Evolutionary conservation across 176 grass and related monocot genomes (phyloP), one percentile per base, ranked within the genome.

Genomic region (Themeda triandra): DNA sequence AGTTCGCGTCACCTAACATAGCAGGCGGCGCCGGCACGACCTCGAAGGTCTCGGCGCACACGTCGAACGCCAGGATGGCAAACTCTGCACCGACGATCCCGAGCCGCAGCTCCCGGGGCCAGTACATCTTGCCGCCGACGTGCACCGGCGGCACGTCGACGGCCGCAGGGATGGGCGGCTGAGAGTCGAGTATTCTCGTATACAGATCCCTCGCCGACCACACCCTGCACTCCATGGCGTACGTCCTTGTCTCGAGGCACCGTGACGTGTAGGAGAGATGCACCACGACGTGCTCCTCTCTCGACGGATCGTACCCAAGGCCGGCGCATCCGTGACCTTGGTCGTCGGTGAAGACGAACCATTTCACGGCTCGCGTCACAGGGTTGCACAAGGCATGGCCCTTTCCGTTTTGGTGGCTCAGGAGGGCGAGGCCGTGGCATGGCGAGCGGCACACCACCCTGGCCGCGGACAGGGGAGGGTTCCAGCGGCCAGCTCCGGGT

Each of bases 281-380:
- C 5, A 83, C 13, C 18, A 82, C 11, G 53, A 82, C 37, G 17
- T 82, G 53, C 25, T 73, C 36, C 37, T 73, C 53, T 53, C 25
- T 82, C 3, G 72, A 82, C 11, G 13, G 10, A 54, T 83, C 69
- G 69, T 83, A 64, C 69, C 54, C 69, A 5, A 73, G 41, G 19
- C 54, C 81, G 7, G 63, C 63, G 27, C 28, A 65, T 7, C 27
- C 48, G 17, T 30, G 1, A 6, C 25, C 60, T 29, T 29, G 12
- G 25, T 29, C 13, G 5, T 51, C 48, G 56, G 21, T 18, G 53
- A 69, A 82, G 19, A 56, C 27, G 29, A 40, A 40, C 8, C 1
- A 2, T n/a, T 8, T 4, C 19, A 40, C 9, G 35, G 8, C 4
- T 39, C 66, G 21, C 19, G 35, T 69, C 19, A 71, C 37, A 3